phyloP scores from a whole-genome alignment of 306 rosid genomes.

The Echinosophora koreensis region DNA sequence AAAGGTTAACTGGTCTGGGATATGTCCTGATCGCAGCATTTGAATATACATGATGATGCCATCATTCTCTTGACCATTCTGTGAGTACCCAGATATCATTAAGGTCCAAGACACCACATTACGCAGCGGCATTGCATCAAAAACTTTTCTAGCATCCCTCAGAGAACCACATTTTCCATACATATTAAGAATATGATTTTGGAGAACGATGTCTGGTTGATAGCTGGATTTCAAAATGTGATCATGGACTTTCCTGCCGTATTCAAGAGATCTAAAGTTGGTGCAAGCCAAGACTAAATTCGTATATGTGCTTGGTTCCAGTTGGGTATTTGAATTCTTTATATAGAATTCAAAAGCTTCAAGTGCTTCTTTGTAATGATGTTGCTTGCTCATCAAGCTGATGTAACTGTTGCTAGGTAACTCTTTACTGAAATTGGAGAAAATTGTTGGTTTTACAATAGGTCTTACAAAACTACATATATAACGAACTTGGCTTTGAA shows the following conservation, averaged over 20 bases:
- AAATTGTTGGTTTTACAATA: slow-evolving; percentile 22
- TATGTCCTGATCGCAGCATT: slow-evolving; percentile 65
- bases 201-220: slow-evolving; percentile 60
- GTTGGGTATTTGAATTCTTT: slow-evolving; percentile 44
- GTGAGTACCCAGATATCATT: slow-evolving; percentile 73
- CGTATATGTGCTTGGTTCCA: slow-evolving; percentile 59
- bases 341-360: slow-evolving; percentile 60
- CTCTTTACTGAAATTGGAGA: slow-evolving; percentile 44
- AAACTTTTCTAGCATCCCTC: slow-evolving; percentile 69
- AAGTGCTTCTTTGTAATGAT: slow-evolving; percentile 67
- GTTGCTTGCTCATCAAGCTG: slow-evolving; percentile 59
- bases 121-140: slow-evolving; percentile 68
- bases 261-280: slow-evolving; percentile 64
- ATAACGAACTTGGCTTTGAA: slow-evolving; percentile 49
- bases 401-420: slow-evolving; percentile 58
- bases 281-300: slow-evolving; percentile 72
- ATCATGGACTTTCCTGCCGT: slow-evolving; percentile 63
- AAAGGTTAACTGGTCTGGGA: slow-evolving; percentile 74
- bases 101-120: slow-evolving; percentile 87
- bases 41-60: slow-evolving; percentile 65
- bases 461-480: slow-evolving; percentile 44
- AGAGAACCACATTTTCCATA: slow-evolving; percentile 81
- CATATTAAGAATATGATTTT: slow-evolving; percentile 76
- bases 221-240: slow-evolving; percentile 55
- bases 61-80: slow-evolving; percentile 58